Conservation (phyloP, 257 asterid species). For the Petrea volubilis region DNA sequence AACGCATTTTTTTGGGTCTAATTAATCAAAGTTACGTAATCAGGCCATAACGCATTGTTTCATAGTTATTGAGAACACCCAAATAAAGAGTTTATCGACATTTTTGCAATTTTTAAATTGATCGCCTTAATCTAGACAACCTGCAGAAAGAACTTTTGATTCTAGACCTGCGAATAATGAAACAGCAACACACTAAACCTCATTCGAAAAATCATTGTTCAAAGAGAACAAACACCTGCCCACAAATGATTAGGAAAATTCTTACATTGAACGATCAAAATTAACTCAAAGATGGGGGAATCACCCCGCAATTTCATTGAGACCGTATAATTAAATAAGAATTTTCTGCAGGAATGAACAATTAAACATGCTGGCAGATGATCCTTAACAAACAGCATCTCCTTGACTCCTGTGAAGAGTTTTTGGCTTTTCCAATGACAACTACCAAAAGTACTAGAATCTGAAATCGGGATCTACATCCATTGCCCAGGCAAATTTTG, state of each 20-base stretch:
- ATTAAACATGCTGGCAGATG: conserved; percentile 30
- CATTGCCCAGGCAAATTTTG: conserved; percentile 96
- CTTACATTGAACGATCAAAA: conserved; percentile 8
- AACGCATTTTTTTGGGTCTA: too few relatives aligned
- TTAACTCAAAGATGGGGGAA: conserved; percentile 27
- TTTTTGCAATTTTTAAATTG: too few relatives aligned
- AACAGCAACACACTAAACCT: not conserved
- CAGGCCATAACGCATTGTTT: too few relatives aligned
- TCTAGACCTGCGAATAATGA: not conserved
- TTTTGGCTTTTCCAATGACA: conserved; percentile 12
- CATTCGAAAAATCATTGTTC: not conserved
- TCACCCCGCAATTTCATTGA: conserved; percentile 35
- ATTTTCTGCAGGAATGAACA: conserved; percentile 27
- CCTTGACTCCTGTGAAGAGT: conserved; percentile 8
- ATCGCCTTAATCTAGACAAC: too few relatives aligned
- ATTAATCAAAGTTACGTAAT: too few relatives aligned
- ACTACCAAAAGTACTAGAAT: conserved; percentile 47
- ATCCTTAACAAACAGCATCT: conserved; percentile 17
- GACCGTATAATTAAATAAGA: conserved; percentile 33
- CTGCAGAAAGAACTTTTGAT: not conserved
- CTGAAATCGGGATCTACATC: conserved; percentile 90
- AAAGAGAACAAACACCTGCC: not conserved
- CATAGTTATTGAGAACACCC: too few relatives aligned
- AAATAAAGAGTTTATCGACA: too few relatives aligned
- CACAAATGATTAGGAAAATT: not conserved